phyloP scores from a whole-genome alignment of 306 rosid genomes.

The Lablab purpureus region DNA sequence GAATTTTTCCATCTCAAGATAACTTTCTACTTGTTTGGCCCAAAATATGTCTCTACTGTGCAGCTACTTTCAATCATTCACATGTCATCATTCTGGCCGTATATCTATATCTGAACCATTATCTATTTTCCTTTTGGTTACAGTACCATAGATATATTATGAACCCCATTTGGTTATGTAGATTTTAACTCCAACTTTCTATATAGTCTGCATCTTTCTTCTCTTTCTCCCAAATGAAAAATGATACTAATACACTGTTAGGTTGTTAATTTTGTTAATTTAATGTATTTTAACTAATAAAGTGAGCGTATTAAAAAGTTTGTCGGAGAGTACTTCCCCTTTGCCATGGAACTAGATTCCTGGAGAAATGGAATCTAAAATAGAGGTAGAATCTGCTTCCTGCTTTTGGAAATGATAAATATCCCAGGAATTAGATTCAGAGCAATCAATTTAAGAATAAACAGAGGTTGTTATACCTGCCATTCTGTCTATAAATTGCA shows the following conservation, averaged over 20 bases:
- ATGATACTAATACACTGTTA: background rate
- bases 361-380: constrained; percentile 31
- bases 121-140: background rate
- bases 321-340: background rate
- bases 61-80: background rate
- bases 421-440: constrained; percentile 45
- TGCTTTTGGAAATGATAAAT: constrained; percentile 18
- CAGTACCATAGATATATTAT: too few relatives aligned
- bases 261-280: background rate
- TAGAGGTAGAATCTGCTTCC: constrained; percentile 1
- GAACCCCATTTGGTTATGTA: background rate
- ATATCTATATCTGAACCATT: background rate
- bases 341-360: constrained; percentile 28
- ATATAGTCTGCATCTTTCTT: background rate
- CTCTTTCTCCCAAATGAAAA: background rate
- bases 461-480: background rate
- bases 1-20: background rate
- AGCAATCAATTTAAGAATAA: constrained; percentile 16
- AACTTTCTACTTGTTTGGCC: constrained; percentile 6
- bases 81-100: background rate
- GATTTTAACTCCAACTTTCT: background rate
- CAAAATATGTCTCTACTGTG: constrained; percentile 3
- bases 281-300: background rate
- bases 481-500: constrained; percentile 29
- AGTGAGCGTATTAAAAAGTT: background rate